These are phyloP conservation scores for Penicilliopsis zonata DNA, from an alignment of 495 filamentous ascomycete genomes.

Conservation along the genomic window DNA sequence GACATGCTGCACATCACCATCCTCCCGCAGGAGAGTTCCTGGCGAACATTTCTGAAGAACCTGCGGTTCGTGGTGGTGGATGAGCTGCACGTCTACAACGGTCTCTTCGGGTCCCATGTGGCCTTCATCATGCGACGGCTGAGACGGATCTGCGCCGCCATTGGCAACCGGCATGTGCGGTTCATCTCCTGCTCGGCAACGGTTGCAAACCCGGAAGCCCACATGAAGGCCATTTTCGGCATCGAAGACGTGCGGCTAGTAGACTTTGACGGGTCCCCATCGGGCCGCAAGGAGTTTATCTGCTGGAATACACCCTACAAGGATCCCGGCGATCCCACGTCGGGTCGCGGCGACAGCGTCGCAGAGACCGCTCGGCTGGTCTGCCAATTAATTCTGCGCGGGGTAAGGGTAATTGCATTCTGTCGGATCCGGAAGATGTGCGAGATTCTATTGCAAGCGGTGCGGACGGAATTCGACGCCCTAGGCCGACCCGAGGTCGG, in stretches of 20 bases:
- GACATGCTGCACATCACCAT: conserved; percentile 98
- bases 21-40: conserved; percentile 78
- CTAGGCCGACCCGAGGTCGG: conserved; percentile 65
- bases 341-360: conserved; percentile 72
- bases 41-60: conserved; percentile 81
- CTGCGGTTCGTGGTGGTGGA: conserved; percentile 82
- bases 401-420: conserved; percentile 90
- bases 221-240: conserved; percentile 93
- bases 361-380: conserved; percentile 80
- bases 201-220: conserved; percentile 83
- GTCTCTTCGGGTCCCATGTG: conserved; percentile 86
- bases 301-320: conserved; percentile 98
- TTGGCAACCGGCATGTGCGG: conserved; percentile 79
- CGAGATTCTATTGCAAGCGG: conserved; percentile 70
- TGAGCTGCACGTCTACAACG: conserved; percentile 94
- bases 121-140: conserved; percentile 90
- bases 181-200: conserved; percentile 98
- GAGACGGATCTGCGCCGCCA: conserved; percentile 76
- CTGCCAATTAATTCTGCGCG: conserved; percentile 77
- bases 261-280: conserved; percentile 88
- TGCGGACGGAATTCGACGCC: conserved; percentile 60
- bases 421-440: conserved; percentile 79
- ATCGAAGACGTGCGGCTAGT: conserved; percentile 64
- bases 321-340: conserved; percentile 76
- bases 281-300: conserved; percentile 87